These are phyloP conservation scores for Calocybe cyanea DNA, from an alignment of 768 basidiomycete genomes.

Conservation along the genomic window DNA sequence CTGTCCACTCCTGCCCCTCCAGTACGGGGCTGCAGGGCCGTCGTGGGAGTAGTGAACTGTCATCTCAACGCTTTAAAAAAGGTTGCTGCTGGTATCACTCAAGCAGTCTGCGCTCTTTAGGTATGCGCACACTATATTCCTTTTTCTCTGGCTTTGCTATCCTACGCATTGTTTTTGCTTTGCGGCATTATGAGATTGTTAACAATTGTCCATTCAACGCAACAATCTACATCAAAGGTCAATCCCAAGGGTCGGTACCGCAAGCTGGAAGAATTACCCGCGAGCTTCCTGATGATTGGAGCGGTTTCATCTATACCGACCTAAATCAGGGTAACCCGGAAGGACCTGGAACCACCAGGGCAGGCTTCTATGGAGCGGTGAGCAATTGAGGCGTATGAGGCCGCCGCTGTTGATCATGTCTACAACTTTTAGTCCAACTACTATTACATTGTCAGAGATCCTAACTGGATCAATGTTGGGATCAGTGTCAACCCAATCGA, in stretches of 20 bases:
- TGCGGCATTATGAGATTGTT: constrained; percentile 1
- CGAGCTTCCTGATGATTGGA: not conserved
- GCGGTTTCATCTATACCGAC: constrained; percentile 1
- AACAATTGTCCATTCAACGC: constrained; percentile 1
- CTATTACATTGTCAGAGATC: constrained; percentile 1
- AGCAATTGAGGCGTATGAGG: not conserved
- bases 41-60: too few relatives aligned
- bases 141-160: not conserved
- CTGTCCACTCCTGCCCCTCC: too few relatives aligned
- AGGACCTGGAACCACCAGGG: not conserved
- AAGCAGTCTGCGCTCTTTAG: too few relatives aligned
- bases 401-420: not conserved
- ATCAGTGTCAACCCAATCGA: not conserved
- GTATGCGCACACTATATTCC: too few relatives aligned
- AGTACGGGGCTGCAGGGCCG: too few relatives aligned
- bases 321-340: constrained; percentile 1
- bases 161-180: not conserved
- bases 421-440: not conserved
- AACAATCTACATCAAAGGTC: constrained; percentile 1
- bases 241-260: not conserved
- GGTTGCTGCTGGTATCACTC: too few relatives aligned
- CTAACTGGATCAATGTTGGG: constrained; percentile 1
- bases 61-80: too few relatives aligned
- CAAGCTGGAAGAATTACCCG: not conserved
- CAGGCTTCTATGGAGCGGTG: not conserved